Percentiles rank a stretch among this genome's conserved stretches.
Evolutionary conservation across 805 yeast species (phyloP).

Genomic region (Wickerhamomyces subpelliculosus): DNA sequence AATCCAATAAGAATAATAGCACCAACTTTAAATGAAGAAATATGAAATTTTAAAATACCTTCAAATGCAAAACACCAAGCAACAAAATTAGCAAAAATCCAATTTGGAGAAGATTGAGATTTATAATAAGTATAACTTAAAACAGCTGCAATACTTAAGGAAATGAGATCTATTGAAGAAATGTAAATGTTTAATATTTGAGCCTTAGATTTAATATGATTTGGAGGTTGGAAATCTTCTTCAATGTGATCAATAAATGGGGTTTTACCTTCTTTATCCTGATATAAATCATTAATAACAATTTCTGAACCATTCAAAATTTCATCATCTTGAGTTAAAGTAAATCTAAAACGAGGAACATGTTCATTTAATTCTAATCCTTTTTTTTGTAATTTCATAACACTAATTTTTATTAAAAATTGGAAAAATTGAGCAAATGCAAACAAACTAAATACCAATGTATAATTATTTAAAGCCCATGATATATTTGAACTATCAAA

Average conservation of each 20-base stretch:
- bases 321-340: background rate
- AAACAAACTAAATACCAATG: conserved; percentile 23
- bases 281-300: background rate
- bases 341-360: background rate
- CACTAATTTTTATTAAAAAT: background rate
- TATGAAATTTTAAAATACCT: conserved; percentile 30
- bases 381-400: background rate
- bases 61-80: conserved; percentile 37
- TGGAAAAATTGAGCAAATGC: background rate
- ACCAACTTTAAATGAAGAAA: conserved; percentile 41
- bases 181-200: conserved; percentile 30
- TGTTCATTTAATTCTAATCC: background rate
- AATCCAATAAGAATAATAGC: conserved; percentile 38
- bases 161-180: conserved; percentile 24
- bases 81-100: conserved; percentile 40
- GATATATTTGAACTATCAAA: conserved; percentile 26
- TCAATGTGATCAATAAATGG: conserved; percentile 1
- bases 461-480: conserved; percentile 27
- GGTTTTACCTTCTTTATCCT: conserved; percentile 1
- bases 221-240: background rate
- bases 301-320: background rate
- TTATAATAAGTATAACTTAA: conserved; percentile 13
- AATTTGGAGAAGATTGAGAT: conserved; percentile 27
- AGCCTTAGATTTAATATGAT: conserved; percentile 17
- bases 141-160: conserved; percentile 14